Evolutionary conservation across 164 flowering plant genomes (phyloP), one percentile per base, ranked within the genome.

Genomic region (Stephania cephalantha): DNA sequence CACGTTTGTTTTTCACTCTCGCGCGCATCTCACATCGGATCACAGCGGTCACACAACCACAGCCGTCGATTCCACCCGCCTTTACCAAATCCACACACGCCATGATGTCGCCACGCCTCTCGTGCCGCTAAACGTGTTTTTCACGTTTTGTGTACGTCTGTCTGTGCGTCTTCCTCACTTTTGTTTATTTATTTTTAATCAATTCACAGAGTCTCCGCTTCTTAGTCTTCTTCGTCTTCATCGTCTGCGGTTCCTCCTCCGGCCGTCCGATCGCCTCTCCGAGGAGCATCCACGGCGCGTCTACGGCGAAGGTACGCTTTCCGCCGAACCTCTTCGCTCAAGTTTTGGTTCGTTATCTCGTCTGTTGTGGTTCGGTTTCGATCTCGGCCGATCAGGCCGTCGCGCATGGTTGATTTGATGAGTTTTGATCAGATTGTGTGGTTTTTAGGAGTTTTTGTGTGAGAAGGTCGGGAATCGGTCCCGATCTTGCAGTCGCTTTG

Each of bases 231-330:
- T 50, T 12, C 64, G 42, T 35, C 42, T 35, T 35, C 42, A 35
- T 2, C 42, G 42, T 35, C 42, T 35, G 42, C 42, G 42, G 4
- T 35, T 35, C 42, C 42, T 35, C 30, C 48, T 17, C 11, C 65
- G 61, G 48, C 42, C 71, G 58, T 44, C 55, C 22, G 69, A 67
- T 67, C 44, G 15, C 44, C 52, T 58, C 18, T 42, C 15, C 75
- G 53, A 17, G 46, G 2, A 48, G 8, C 30, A 30, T 35, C 45
- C 9, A 20, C 31, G 50, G 13, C 6, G 45, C 17, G 17, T 44
- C 25, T 9, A 3, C 48, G 20, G 1, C 50, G n/a, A 61, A 61
- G 75, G 75, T 73, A 73, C 63, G 75, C 50, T n/a, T 73, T 61
- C 63, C 68, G 10, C 68, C 68, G 45, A 50, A 63, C 55, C 31